Percentiles rank a stretch among this genome's conserved stretches.
Conservation (phyloP, 2,329 filamentous ascomycete genomes). For the Epichloe glyceriae region DNA sequence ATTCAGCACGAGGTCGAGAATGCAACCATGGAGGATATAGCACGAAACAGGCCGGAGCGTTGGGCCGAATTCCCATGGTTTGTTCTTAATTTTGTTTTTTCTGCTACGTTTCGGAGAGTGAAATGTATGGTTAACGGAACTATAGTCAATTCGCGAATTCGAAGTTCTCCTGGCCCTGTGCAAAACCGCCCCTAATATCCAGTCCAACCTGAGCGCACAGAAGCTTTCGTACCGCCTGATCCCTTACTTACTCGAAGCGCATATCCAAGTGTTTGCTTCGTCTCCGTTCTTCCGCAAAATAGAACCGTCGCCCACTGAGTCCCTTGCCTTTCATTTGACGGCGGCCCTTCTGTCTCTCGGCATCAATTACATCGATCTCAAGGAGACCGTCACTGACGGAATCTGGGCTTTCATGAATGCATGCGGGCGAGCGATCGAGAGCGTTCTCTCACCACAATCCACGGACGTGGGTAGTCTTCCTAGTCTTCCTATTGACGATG, state of each 20-base stretch:
- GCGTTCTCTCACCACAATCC: constrained; percentile 37
- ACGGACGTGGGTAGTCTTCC: constrained; percentile 45
- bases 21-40: constrained; percentile 34
- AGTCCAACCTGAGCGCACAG: constrained; percentile 58
- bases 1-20: constrained; percentile 30
- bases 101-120: background rate
- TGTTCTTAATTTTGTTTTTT: constrained; percentile 2
- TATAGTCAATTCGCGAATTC: constrained; percentile 72
- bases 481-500: constrained; percentile 49
- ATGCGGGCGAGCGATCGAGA: constrained; percentile 50
- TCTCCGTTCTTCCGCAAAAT: constrained; percentile 75
- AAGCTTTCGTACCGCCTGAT: constrained; percentile 67
- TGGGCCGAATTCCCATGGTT: constrained; percentile 50
- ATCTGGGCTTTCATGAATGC: constrained; percentile 61
- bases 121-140: constrained; percentile 8
- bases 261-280: constrained; percentile 61
- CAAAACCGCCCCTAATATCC: constrained; percentile 69
- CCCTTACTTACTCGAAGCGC: constrained; percentile 76
- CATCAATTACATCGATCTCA: constrained; percentile 55
- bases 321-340: constrained; percentile 65
- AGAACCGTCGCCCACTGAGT: constrained; percentile 80
- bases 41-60: constrained; percentile 24
- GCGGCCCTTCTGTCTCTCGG: constrained; percentile 73
- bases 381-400: constrained; percentile 50
- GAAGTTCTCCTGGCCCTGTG: constrained; percentile 86